Evolutionary conservation across 768 basidiomycete genomes (phyloP), one percentile per base, ranked within the genome.

Genomic region (Pilatotrama ljubarskyi): DNA sequence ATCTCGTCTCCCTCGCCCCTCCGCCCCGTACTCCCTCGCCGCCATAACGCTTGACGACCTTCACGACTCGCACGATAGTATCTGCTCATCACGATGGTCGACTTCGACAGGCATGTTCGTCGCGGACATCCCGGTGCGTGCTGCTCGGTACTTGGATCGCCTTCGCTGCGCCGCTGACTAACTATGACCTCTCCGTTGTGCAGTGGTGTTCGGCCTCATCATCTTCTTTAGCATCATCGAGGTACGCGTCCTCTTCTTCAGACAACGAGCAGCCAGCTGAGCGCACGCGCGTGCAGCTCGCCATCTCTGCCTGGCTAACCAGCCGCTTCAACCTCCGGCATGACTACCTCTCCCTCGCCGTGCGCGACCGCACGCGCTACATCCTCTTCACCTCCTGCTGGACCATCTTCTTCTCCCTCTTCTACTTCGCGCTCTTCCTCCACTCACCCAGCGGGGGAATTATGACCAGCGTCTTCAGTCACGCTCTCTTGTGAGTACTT

Each of bases 261-360:
- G 5, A 32, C 25, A 13, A 32, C 7, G 10, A 50, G 63, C 15
- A 13, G 11, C 14, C 1, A n/a, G 3, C 54, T 53, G 2, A 0
- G 35, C 15, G 40, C 14, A 18, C 24, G 8, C 3, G 4, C 20
- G 3, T 25, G 2, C 61, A 91, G 88, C 78, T 91, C 65, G 75
- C 84, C 24, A 83, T 91, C 62, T 79, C 91, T 3, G 86, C 90
- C 5, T 93, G 87, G 84, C 78, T 94, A 43, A 80, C 82, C 8
- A 75, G 85, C 14, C 78, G 75, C 43, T 93, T 83, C 76, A 84
- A 86, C 70, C 56, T 72, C 26, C 76, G 80, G 62, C 77, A 83
- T 72, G 79, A 88, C 75, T 82, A 76, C 68, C 75, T 74, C 52
- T 80, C 69, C 59, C 59, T 63, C 11, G 69, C 76, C 32, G 80